Evolutionary conservation across 805 yeast species (phyloP), one percentile per base, ranked within the genome.

Genomic region (Wickerhamiella lipophila): DNA sequence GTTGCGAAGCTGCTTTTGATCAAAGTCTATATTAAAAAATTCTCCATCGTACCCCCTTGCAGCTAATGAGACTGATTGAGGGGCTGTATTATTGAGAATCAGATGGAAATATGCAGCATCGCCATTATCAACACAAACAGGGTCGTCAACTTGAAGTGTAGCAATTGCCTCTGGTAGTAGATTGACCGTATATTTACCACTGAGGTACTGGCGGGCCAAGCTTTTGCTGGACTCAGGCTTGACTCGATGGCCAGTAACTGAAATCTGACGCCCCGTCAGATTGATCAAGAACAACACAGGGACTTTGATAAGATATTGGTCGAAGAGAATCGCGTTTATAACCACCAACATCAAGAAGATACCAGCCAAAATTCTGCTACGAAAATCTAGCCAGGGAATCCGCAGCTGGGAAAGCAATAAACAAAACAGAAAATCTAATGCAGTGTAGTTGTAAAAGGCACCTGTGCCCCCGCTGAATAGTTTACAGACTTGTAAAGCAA

Each of bases 81-180:
- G 74, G 36, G 78, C 82, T 3, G 95, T 78, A 9, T 95, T 79
- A 57, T 92, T 88, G 56, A 86, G 74, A 55, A 79, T 77, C 12
- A 92, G 69, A 6, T 97, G 96, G 52, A 87, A 68, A 29, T 68
- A 63, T 25, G 73, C 59, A 45, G 61, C 58, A 8, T 46, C 35
- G 50, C 46, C 66, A 61, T 47, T 56, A 26, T 32, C 39, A 9
- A 69, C 55, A 66, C 98, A 92, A 52, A 73, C 74, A 3, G 76
- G 70, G 25, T 75, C 77, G 45, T 71, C 75, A 13, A 53, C 51
- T 54, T 88, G 86, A 56, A 92, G 66, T 58, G 72, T 70, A 3
- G 94, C 95, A 0, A 94, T 81, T 40, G 94, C 82, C 64, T 89
- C 96, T 0, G 98, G 97, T 30, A 92, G 68, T 53, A 83, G 83